These are phyloP conservation scores for Macrophomina tecta DNA, from an alignment of 2,329 filamentous ascomycete species.

Conservation along the genomic window DNA sequence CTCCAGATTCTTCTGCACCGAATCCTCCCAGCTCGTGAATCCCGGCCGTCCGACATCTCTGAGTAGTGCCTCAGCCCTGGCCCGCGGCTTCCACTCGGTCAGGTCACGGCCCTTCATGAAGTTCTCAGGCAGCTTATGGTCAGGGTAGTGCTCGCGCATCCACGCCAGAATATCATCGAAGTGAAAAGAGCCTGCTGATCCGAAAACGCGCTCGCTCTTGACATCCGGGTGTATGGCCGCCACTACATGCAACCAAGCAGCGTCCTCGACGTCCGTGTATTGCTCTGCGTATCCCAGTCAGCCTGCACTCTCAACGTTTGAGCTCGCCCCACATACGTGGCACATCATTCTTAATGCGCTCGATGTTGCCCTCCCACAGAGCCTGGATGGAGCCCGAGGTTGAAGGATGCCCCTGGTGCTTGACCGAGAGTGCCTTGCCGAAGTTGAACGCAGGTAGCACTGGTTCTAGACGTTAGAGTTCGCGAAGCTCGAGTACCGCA, in stretches of 20 bases:
- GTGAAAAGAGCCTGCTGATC: slow-evolving; percentile 28
- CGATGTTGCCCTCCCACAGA: slow-evolving; percentile 30
- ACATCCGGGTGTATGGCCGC: slow-evolving; percentile 31
- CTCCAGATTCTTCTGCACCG: slow-evolving; percentile 19
- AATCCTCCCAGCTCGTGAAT: slow-evolving; percentile 25
- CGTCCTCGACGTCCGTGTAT: slow-evolving; percentile 34
- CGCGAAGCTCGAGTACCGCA: too few species aligned
- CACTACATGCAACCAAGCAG: slow-evolving; percentile 34
- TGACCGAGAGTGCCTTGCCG: slow-evolving; percentile 29
- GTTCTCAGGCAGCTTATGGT: slow-evolving; percentile 15
- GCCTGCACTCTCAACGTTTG: background rate
- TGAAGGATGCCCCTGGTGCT: slow-evolving; percentile 32
- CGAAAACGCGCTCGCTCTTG: slow-evolving; percentile 32
- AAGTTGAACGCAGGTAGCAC: slow-evolving; percentile 30
- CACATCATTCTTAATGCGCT: background rate
- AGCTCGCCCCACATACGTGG: slow-evolving; percentile 14
- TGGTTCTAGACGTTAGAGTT: background rate
- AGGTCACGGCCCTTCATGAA: slow-evolving; percentile 14
- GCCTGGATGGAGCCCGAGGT: slow-evolving; percentile 29
- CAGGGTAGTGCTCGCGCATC: slow-evolving; percentile 23
- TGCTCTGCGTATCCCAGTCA: slow-evolving; percentile 23
- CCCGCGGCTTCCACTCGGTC: slow-evolving; percentile 7
- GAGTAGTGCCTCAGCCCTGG: slow-evolving; percentile 20
- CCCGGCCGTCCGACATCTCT: slow-evolving; percentile 19
- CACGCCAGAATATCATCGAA: slow-evolving; percentile 31